Evolutionary conservation across 2,329 filamentous ascomycete genomes (phyloP), one percentile per base, ranked within the genome.

Genomic region (Epichloe elymi): DNA sequence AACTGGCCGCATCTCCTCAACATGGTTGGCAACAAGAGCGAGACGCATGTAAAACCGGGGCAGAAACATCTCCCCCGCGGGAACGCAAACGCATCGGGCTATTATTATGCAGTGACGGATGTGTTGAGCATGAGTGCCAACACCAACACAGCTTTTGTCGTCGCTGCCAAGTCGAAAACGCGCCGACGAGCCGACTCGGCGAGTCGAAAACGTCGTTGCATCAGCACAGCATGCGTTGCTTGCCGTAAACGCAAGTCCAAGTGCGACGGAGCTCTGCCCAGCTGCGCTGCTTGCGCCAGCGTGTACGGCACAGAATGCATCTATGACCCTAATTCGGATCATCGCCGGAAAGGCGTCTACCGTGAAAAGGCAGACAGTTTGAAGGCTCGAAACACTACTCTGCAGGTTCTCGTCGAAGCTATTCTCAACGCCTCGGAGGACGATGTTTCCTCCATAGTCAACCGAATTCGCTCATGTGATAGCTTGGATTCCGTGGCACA

Each of bases 241-340:
- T 91, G 86, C 64, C 78, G 86, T 19, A 82, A 81, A 63, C 75
- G 86, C 56, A 91, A 91, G 62, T 87, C 83, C 46, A 91, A 90
- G 76, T 97, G 91, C 67, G 91, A 97, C 67, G 91, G 91, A 53
- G 90, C 89, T 51, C 75, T 86, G 5, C 91, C 91, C 5, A 90
- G 87, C 60, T 97, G 93, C 65, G 91, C 91, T 7, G 91, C 93
- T n/a, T 98, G 93, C 68, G 82, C 87, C 55, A 95, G 89, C 59
- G 91, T 97, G 50, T 97, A 98, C 64, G 80, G 82, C 54, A 93
- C 87, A 54, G 82, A 86, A 70, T 96, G 93, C 66, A 76, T 96
- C 57, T 97, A 97, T 73, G 91, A 97, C 63, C 91, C 90, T 3
- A 94, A 90, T 63, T 95, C 90, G 53, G 93, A 98, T 66, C 90